Percentiles rank a stretch among this genome's conserved stretches.
These are phyloP conservation scores for Vanrija sp. DNA, from an alignment of 1,284 basidiomycete genomes.

Conservation along the genomic window DNA sequence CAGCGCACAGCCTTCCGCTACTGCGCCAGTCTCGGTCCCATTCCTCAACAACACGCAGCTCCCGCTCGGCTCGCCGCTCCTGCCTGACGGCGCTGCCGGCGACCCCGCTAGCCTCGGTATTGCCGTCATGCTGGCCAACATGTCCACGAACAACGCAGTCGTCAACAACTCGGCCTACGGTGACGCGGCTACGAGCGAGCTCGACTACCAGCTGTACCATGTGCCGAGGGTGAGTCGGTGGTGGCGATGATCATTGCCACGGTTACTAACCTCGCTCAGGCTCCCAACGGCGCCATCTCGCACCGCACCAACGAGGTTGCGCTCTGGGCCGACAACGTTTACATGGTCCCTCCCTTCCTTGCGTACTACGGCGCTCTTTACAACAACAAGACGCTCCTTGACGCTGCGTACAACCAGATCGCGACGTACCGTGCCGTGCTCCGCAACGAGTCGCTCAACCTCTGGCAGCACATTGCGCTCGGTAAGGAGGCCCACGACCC, in stretches of 20 bases:
- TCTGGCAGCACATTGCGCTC: constrained; percentile 45
- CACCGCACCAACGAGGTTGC: constrained; percentile 53
- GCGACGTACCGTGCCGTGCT: constrained; percentile 63
- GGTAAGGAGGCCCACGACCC: constrained; percentile 37
- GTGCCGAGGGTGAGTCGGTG: constrained; percentile 55
- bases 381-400: constrained; percentile 63
- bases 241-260: constrained; percentile 1
- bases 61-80: constrained; percentile 23
- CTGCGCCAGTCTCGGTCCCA: constrained; percentile 1
- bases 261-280: constrained; percentile 39
- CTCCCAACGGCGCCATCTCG: constrained; percentile 72
- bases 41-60: constrained; percentile 4
- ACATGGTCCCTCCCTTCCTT: constrained; percentile 76
- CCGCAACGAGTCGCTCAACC: constrained; percentile 22
- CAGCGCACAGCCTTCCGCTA: neutral
- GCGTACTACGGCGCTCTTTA: constrained; percentile 78
- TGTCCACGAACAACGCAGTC: constrained; percentile 22
- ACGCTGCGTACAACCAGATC: constrained; percentile 72
- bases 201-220: constrained; percentile 63
- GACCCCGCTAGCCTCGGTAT: constrained; percentile 80
- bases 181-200: constrained; percentile 64
- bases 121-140: constrained; percentile 65
- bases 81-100: constrained; percentile 60
- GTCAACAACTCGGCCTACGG: constrained; percentile 57
- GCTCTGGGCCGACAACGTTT: constrained; percentile 57